Percentiles rank a stretch among this genome's conserved stretches.
Evolutionary conservation across 345 rosid genomes (phyloP).

Genomic region (Cochlearia excelsa): DNA sequence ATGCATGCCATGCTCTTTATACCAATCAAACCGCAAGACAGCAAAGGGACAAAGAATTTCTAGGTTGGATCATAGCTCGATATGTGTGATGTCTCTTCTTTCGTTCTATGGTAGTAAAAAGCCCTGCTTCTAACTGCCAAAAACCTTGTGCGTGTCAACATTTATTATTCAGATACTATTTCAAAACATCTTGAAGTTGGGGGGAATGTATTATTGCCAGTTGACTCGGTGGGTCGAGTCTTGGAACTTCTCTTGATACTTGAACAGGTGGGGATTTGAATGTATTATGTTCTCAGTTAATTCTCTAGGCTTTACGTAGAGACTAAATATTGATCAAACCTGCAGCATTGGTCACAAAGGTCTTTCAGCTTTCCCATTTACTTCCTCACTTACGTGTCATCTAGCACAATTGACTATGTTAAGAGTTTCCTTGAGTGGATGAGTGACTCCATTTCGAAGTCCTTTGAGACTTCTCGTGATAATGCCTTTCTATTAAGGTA

Average conservation of each 20-base stretch:
- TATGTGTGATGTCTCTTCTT: conserved; percentile 9
- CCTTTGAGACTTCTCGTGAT: conserved; percentile 94
- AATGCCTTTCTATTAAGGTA: conserved; percentile 94
- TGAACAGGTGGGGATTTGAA: conserved; percentile 60
- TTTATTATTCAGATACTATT: conserved; percentile 41
- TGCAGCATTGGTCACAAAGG: conserved; percentile 74
- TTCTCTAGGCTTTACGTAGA: conserved; percentile 18
- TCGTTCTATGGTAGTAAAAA: not conserved
- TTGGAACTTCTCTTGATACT: conserved; percentile 87
- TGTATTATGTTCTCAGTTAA: conserved; percentile 15
- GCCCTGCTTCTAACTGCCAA: conserved; percentile 10
- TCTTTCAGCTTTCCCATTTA: conserved; percentile 70
- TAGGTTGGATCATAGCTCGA: conserved; percentile 43
- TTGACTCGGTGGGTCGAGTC: conserved; percentile 87
- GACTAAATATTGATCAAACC: conserved; percentile 34
- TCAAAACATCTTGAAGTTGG: conserved; percentile 72
- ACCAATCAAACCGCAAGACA: conserved; percentile 71
- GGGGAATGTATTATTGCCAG: conserved; percentile 90
- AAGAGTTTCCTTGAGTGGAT: conserved; percentile 99
- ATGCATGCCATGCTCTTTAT: conserved; percentile 87
- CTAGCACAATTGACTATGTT: conserved; percentile 92
- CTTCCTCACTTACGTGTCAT: conserved; percentile 84
- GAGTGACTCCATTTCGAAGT: conserved; percentile 96
- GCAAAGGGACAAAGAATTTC: conserved; percentile 80
- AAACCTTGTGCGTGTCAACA: conserved; percentile 3